These are phyloP conservation scores for Trypanosoma boissoni DNA, from an alignment of 208 protist genomes.

Conservation along the genomic window DNA sequence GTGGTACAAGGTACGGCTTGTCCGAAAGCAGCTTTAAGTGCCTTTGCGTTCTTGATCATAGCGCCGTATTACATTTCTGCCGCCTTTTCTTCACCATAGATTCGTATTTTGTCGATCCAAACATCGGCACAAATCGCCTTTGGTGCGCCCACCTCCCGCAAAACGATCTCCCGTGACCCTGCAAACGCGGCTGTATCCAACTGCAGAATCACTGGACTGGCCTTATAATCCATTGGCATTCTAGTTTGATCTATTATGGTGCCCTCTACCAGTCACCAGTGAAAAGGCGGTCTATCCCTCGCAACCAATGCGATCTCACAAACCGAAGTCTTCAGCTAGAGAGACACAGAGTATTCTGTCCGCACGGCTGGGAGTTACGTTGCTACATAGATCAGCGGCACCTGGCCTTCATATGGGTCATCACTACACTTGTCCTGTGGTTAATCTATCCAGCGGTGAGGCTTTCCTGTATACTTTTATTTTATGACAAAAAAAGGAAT, in stretches of 20 bases:
- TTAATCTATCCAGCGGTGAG: neutral
- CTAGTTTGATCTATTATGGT: neutral
- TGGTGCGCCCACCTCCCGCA: neutral
- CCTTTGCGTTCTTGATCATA: neutral
- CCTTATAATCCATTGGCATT: neutral
- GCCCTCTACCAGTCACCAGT: neutral
- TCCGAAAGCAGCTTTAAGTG: neutral
- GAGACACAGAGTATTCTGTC: neutral
- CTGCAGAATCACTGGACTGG: neutral
- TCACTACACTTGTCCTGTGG: neutral
- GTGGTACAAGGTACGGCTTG: neutral
- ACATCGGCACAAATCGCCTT: slow-evolving; percentile 13
- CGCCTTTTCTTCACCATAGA: slow-evolving; percentile 9
- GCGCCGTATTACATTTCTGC: neutral
- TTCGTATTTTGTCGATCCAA: slow-evolving; percentile 30
- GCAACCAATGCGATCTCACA: neutral
- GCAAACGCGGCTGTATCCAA: neutral
- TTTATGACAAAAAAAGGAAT: neutral
- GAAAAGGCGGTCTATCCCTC: neutral
- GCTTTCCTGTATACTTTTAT: neutral
- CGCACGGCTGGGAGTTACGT: neutral
- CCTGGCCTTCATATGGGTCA: neutral
- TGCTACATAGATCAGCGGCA: neutral
- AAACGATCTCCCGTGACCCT: slow-evolving; percentile 13
- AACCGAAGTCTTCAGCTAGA: neutral